A percentile compares a stretch with the other conserved stretches of the same genome.
phyloP scores from a whole-genome alignment of 1,284 basidiomycete species.

The Agroathelia rolfsii region DNA sequence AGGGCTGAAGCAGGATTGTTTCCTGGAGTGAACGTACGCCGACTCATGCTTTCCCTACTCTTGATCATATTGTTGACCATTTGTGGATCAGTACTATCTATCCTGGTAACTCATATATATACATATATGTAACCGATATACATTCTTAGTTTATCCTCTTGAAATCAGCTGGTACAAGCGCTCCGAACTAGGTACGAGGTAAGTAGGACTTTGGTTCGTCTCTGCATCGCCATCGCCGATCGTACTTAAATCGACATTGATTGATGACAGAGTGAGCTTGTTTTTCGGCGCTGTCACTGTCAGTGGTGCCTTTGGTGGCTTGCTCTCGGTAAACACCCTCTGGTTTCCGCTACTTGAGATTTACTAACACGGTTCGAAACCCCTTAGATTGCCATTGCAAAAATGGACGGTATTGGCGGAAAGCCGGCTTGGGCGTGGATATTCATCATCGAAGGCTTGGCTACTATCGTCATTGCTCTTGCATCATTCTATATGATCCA shows the following conservation, averaged over 20 bases:
- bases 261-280: constrained; percentile 53
- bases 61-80: too few relatives aligned
- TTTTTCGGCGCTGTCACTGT: constrained; percentile 71
- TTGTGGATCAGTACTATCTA: constrained; percentile 61
- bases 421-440: constrained; percentile 65
- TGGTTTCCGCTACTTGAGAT: constrained; percentile 1
- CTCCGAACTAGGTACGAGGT: constrained; percentile 33
- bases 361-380: constrained; percentile 1
- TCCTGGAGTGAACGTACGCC: constrained; percentile 1
- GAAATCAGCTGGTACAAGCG: constrained; percentile 28
- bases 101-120: constrained; percentile 37
- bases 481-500: constrained; percentile 68
- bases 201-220: constrained; percentile 36
- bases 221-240: constrained; percentile 37
- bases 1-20: constrained; percentile 56
- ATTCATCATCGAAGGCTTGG: constrained; percentile 59
- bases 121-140: not conserved
- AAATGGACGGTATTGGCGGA: constrained; percentile 58
- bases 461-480: constrained; percentile 56
- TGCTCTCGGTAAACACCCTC: constrained; percentile 26
- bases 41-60: not conserved
- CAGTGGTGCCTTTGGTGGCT: constrained; percentile 62
- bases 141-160: constrained; percentile 1
- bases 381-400: constrained; percentile 51
- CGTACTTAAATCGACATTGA: constrained; percentile 66